Conservation (phyloP, 139 green algal genomes). For the Tetratostichococcus sp. region DNA sequence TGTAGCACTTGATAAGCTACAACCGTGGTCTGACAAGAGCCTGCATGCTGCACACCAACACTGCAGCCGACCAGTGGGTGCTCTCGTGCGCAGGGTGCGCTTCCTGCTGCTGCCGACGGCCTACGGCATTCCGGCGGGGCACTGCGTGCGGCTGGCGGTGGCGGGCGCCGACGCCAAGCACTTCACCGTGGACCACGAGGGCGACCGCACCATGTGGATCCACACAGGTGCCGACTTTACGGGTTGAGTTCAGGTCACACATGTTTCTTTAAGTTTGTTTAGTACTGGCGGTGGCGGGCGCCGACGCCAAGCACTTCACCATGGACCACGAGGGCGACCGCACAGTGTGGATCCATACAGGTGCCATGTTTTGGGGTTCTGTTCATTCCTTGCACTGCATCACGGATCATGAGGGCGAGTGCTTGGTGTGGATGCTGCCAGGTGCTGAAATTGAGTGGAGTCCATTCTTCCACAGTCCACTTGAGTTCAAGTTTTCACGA, state of each 20-base stretch:
- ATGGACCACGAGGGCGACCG: constrained; percentile 8
- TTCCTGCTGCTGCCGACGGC: constrained; percentile 24
- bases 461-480: too few relatives aligned
- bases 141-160: constrained; percentile 16
- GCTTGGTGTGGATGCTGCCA: constrained; percentile 17
- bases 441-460: too few relatives aligned
- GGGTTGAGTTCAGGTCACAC: too few relatives aligned
- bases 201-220: constrained; percentile 14
- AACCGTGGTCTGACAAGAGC: too few relatives aligned
- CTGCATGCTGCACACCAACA: too few relatives aligned
- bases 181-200: constrained; percentile 17
- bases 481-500: too few relatives aligned
- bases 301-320: constrained; percentile 23
- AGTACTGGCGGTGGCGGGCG: constrained; percentile 14
- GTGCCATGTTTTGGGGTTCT: not conserved
- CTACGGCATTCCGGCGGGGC: constrained; percentile 17
- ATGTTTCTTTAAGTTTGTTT: too few relatives aligned
- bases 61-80: too few relatives aligned
- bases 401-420: constrained; percentile 3
- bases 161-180: constrained; percentile 23
- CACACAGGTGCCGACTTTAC: not conserved
- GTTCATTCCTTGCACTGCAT: constrained; percentile 21
- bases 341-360: constrained; percentile 19
- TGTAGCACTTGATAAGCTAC: too few relatives aligned
- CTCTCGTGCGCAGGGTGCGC: not conserved